Evolutionary conservation across 805 yeast genomes (phyloP), one percentile per base, ranked within the genome.

Genomic region (Spathaspora passalidarum): DNA sequence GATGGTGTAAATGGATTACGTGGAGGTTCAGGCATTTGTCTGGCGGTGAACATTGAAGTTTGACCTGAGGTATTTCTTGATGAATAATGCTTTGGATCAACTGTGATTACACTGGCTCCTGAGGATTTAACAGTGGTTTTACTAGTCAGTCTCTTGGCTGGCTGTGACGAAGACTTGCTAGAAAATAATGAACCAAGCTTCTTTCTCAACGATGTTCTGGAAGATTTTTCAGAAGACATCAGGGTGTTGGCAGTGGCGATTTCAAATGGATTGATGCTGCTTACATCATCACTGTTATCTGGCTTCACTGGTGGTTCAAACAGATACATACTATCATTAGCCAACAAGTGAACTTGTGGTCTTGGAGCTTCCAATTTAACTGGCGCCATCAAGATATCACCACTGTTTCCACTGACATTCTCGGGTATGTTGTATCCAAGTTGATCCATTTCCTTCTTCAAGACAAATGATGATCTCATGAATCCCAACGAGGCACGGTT

Each of bases 401-500:
- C 14, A 6, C 16, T 29, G 17, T 29, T 29, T n/a, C n/a, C n/a
- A n/a, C 10, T 57, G n/a, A 61, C 65, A 49, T 65, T 64, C 46
- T 66, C 72, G 10, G 69, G 65, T 14, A 46, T 45, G 47, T 64
- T 64, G 49, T 44, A 61, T 4, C 73, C 72, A 43, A 57, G 46
- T 29, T 29, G 17, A 8, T 62, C 64, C 62, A 70, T 64, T 49
- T 69, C 75, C 57, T 66, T 67, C 60, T 68, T 68, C 57, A 72
- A 66, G 14, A 72, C 58, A 52, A 65, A 71, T 34, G 73, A 65
- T 43, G 68, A 60, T 56, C 71, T 66, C 76, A 72, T 72, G 52
- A 72, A 72, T 0, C 76, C 76, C 41, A 64, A 48, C 2, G 76
- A 71, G 22, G 69, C 75, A 40, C 71, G 56, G 3, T 40, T 41